Base-by-base conservation (phyloP, 140 eudicot genomes). In the Oenanthe javanica region DNA sequence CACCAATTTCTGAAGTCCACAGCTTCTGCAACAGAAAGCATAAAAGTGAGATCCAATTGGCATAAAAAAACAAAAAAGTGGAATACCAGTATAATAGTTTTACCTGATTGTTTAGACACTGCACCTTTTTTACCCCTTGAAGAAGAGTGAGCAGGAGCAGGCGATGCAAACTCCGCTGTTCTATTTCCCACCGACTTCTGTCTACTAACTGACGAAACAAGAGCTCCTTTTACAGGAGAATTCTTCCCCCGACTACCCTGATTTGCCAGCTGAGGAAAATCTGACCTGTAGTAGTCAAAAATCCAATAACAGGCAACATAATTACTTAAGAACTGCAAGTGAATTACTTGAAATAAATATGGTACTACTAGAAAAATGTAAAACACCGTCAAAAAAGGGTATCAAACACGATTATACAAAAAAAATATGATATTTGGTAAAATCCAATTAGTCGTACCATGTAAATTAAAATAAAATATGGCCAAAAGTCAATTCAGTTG, bases 1-100 rank as follows among this genome's bases (percentile, higher is more conserved):
- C 99, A 96, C 99, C 99, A 96, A 59, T 91, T 90, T 86, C 96
- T 88, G 83, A 96, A 96, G 82, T 91, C 99, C 85, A 80, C 75
- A 15, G 99, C 99, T 84, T 96, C 99, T 96, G 91, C 82, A 88
- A 54, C 43, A 75, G 19, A 49, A 54, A 51, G 47, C 13, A 36
- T 7, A 72, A 1, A 75, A 36, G 72, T 82, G 64, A 81, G 57
- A 21, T 77, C 45, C 23, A 6, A 38, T 21, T 63, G 23, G 19
- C 63, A 74, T 47, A 27, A 21, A 13, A 43, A 12, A 40, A 36
- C 40, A 36, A 31, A 31, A 45, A 46, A n/a, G 79, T 75, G 64
- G n/a, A 78, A 18, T 1, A 46, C 75, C 75, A 46, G 5, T 5
- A 9, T 49, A 55, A 75, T 57, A 42, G 79, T 73, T 70, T 59